Percentiles rank a stretch among this genome's conserved stretches.
Conservation (phyloP, 1,139 yeast species). For the Arxiozyma bovina region DNA sequence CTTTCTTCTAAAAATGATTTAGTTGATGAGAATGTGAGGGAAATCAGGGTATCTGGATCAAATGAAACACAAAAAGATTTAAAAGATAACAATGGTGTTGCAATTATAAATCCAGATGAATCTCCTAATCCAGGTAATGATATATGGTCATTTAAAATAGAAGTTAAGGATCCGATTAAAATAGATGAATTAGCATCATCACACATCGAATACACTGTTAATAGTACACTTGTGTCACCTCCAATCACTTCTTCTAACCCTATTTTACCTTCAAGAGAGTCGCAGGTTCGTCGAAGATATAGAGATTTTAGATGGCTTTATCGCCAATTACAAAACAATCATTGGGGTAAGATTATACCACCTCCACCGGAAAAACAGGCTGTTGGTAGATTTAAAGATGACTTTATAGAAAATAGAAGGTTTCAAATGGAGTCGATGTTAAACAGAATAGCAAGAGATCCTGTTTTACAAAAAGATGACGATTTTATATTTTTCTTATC, state of each 20-base stretch:
- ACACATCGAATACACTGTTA: conserved; percentile 79
- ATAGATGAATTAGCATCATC: conserved; percentile 86
- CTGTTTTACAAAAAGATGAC: conserved; percentile 53
- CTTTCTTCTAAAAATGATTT: conserved; percentile 5
- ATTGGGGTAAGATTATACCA: conserved; percentile 87
- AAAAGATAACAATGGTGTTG: conserved; percentile 2
- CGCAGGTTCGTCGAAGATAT: conserved; percentile 64
- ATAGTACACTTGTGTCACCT: conserved; percentile 34
- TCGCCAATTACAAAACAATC: conserved; percentile 74
- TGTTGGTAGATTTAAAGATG: conserved; percentile 80
- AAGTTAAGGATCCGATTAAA: conserved; percentile 85
- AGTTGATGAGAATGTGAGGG: not conserved
- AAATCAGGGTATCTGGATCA: not conserved
- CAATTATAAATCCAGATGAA: not conserved
- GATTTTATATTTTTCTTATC: conserved; percentile 75
- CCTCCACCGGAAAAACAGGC: conserved; percentile 97
- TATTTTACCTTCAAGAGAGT: conserved; percentile 31
- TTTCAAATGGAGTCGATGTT: conserved; percentile 86
- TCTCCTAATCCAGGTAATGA: not conserved
- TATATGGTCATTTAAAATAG: conserved; percentile 42
- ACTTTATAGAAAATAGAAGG: conserved; percentile 79
- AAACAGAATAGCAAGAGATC: conserved; percentile 50
- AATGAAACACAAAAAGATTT: not conserved
- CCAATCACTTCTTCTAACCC: conserved; percentile 27
- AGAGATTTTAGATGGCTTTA: conserved; percentile 83